phyloP scores from a whole-genome alignment of 2,329 filamentous ascomycete genomes.

The Paracorniculantispora psalliotae region DNA sequence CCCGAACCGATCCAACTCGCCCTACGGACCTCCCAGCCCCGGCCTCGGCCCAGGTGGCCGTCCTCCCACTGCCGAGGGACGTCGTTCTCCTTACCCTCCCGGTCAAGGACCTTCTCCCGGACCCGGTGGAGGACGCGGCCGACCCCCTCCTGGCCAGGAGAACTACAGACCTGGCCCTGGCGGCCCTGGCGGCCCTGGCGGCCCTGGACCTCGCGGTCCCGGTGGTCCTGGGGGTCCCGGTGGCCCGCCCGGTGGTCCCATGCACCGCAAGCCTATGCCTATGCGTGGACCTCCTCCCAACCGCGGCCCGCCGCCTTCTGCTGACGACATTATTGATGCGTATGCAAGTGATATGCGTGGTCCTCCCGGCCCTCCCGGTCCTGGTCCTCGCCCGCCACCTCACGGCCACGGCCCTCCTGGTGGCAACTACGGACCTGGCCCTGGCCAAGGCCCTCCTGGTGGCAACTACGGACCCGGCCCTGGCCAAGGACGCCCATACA shows the following conservation, averaged over 20 bases:
- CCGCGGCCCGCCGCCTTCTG: conserved; percentile 10
- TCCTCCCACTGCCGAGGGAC: conserved; percentile 29
- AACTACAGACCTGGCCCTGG: conserved; percentile 19
- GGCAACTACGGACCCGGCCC: conserved; percentile 73
- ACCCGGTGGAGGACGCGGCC: no score
- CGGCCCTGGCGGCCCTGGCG: conserved; percentile 22
- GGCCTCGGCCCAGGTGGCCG: conserved; percentile 28
- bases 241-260: not conserved
- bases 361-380: conserved; percentile 20
- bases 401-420: no score
- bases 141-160: conserved; percentile 10
- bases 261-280: conserved; percentile 12
- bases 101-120: not conserved
- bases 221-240: conserved; percentile 6
- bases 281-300: conserved; percentile 11
- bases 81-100: conserved; percentile 25
- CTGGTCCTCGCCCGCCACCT: conserved; percentile 16
- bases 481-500: conserved; percentile 9
- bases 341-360: conserved; percentile 19
- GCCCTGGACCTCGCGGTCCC: conserved; percentile 19
- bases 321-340: conserved; percentile 15
- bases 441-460: conserved; percentile 48
- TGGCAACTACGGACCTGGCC: no score
- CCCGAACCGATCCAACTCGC: conserved; percentile 35
- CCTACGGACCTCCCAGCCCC: conserved; percentile 28